These are phyloP conservation scores for Fraxinus albicans DNA, from an alignment of 305 asterid genomes.

Conservation along the genomic window DNA sequence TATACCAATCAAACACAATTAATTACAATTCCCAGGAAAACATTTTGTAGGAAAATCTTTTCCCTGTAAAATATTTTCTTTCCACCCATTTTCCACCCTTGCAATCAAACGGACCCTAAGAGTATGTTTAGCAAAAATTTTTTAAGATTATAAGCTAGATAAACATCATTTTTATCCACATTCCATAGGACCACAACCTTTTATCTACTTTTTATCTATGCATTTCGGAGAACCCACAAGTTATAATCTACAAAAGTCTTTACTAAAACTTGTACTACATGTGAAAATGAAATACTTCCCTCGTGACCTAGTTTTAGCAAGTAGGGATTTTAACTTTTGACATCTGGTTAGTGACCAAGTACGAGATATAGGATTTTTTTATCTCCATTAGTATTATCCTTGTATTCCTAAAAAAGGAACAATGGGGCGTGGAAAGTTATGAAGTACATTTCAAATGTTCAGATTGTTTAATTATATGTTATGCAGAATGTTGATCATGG, in stretches of 20 bases:
- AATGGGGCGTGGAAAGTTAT: not conserved
- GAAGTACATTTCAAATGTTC: not conserved
- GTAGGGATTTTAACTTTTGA: not conserved
- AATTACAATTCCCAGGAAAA: too few relatives aligned
- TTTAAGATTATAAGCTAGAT: not conserved
- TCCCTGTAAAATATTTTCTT: too few relatives aligned
- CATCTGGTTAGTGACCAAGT: not conserved
- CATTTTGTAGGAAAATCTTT: too few relatives aligned
- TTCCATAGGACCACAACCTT: not conserved
- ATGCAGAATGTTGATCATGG: not conserved
- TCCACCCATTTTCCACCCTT: too few relatives aligned
- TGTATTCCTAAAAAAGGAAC: not conserved
- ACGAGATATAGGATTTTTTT: not conserved
- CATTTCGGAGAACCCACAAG: not conserved
- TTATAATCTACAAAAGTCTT: not conserved
- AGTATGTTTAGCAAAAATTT: not conserved
- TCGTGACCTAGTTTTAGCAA: not conserved
- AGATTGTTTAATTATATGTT: not conserved
- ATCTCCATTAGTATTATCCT: not conserved
- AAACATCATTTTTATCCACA: not conserved
- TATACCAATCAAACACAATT: too few relatives aligned
- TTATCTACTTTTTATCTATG: not conserved
- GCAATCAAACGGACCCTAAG: too few relatives aligned
- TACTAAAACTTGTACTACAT: not conserved
- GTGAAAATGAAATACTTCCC: not conserved